Evolutionary conservation across 495 filamentous ascomycete species (phyloP), one percentile per base, ranked within the genome.

Genomic region (Talaromyces thailandensis): DNA sequence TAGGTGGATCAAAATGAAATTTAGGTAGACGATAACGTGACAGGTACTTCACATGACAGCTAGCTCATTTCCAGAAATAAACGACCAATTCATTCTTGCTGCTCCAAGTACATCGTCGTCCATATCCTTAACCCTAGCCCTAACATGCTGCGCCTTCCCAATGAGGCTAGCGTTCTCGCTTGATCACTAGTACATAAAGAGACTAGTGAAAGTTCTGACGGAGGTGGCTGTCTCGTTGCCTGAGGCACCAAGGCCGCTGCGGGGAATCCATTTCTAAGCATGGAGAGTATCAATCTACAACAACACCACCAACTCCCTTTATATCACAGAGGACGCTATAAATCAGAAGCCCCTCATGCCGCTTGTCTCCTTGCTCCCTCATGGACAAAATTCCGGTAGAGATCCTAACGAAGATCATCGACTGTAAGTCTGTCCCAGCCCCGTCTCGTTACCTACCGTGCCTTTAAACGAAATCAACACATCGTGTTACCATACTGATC

Each of bases 331-430:
- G 51, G 23, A 28, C 51, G 51, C 23, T n/a, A 6, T 23, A n/a
- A n/a, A 14, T 31, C 16, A 23, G 29, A 62, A 62, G 71, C 70
- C 70, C 74, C 70, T 66, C 66, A 79, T 78, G 75, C 68, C 67
- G 63, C 58, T 62, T 56, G 37, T 59, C 58, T 55, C 56, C 62
- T 40, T 50, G 25, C 37, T 68, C 61, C 68, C 66, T 64, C 72
- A 86, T 88, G 82, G 79, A 86, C 61, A 79, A 70, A 43, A 82
- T 94, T 32, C 90, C 90, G n/a, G 82, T 84, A 68, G 90, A 94
- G 75, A 83, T 93, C 61, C 70, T 92, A 52, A 79, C 90, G 65
- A 86, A 90, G 68, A 89, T 93, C 64, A 72, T 88, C 62, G 83
- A 86, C 53, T 89, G 87, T 92, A 77, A 79, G 85, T 75, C 63